Conservation (phyloP, 495 filamentous ascomycete genomes). For the Penicillium alfredii region DNA sequence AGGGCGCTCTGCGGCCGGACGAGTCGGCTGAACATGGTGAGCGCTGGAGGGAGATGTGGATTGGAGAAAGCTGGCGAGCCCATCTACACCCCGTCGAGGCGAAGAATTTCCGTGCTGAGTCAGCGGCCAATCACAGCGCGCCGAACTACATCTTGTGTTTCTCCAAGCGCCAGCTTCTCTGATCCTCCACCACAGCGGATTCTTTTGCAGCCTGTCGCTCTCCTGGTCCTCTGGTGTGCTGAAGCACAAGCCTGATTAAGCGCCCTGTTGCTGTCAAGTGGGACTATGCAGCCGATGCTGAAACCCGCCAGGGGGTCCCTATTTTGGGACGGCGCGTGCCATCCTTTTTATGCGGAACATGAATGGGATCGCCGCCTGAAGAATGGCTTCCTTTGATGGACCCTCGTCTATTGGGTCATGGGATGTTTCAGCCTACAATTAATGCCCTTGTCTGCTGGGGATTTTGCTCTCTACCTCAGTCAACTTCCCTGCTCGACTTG, state of each 20-base stretch:
- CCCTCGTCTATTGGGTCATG: slow-evolving; percentile 9
- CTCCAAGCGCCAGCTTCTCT: slow-evolving; percentile 10
- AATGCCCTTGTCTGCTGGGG: slow-evolving; percentile 11
- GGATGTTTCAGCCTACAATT: slow-evolving; percentile 8
- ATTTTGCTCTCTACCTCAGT: slow-evolving; percentile 1
- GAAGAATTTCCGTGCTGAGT: slow-evolving; percentile 37
- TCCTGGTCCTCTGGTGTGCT: slow-evolving; percentile 7
- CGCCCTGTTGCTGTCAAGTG: slow-evolving; percentile 12
- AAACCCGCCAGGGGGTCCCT: slow-evolving; percentile 19
- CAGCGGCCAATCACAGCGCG: slow-evolving; percentile 27
- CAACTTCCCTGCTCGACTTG: slow-evolving; percentile 4
- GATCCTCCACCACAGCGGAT: slow-evolving; percentile 15
- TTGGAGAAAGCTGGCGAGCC: too few relatives aligned
- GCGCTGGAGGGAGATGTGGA: too few relatives aligned
- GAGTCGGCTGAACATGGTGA: slow-evolving; percentile 49
- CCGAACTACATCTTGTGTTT: slow-evolving; percentile 20
- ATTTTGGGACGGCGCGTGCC: slow-evolving; percentile 31
- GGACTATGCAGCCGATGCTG: slow-evolving; percentile 14
- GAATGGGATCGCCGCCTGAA: slow-evolving; percentile 2
- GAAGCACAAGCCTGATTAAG: slow-evolving; percentile 14
- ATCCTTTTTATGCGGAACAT: slow-evolving; percentile 12
- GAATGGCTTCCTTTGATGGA: slow-evolving; percentile 2
- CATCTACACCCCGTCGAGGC: too few relatives aligned
- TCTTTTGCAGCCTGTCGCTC: slow-evolving; percentile 1
- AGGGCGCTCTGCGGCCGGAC: slow-evolving; percentile 47